phyloP scores from a whole-genome alignment of 2,329 filamentous ascomycete species.

The Colletotrichum magnum region DNA sequence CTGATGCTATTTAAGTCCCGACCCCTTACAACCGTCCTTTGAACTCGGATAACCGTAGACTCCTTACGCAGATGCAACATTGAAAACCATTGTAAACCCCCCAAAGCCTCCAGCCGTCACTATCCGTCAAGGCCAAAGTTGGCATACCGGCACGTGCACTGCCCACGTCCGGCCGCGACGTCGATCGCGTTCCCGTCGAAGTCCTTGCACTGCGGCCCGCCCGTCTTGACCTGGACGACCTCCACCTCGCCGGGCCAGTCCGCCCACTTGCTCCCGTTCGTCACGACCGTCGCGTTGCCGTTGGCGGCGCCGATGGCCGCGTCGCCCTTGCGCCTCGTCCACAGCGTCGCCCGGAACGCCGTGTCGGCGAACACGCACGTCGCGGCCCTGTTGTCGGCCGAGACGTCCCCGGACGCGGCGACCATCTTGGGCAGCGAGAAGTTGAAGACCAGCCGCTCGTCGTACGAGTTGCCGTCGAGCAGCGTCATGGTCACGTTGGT shows the following conservation, averaged over 20 bases:
- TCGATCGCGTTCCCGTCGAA: conserved; percentile 53
- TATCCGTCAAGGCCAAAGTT: conserved; percentile 47
- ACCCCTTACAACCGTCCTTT: no score
- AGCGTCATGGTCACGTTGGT: conserved; percentile 64
- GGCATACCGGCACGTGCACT: conserved; percentile 57
- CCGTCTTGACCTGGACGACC: conserved; percentile 65
- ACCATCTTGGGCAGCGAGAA: conserved; percentile 67
- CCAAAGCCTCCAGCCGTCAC: no score
- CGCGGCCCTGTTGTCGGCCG: conserved; percentile 58
- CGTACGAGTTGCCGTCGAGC: conserved; percentile 59
- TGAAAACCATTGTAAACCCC: background rate
- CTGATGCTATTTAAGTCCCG: no score
- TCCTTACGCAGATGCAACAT: background rate
- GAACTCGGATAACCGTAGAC: background rate
- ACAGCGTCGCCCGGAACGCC: conserved; percentile 69
- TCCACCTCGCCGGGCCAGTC: conserved; percentile 73
- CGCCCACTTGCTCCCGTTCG: conserved; percentile 49
- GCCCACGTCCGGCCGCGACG: conserved; percentile 52
- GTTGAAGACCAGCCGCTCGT: conserved; percentile 72
- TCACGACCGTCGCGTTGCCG: conserved; percentile 29
- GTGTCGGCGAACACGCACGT: conserved; percentile 73
- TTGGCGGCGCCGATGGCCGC: conserved; percentile 41
- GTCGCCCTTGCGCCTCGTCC: conserved; percentile 61
- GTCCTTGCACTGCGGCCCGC: conserved; percentile 68
- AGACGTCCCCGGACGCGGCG: conserved; percentile 60